Evolutionary conservation across 768 basidiomycete genomes (phyloP).

Genomic region (Suillus discolor): DNA sequence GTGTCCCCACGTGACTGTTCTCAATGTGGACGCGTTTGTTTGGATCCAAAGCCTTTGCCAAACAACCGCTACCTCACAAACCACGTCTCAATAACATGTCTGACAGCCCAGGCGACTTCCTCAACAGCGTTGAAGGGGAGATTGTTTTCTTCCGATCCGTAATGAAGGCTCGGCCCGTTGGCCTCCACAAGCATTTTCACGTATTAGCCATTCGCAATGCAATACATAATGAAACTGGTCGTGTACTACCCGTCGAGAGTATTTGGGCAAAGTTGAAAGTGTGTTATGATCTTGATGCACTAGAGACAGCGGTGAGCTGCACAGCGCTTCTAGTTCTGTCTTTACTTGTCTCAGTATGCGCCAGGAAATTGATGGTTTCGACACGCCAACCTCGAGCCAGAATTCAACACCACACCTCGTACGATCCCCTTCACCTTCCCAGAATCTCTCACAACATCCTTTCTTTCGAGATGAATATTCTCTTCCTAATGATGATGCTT

Average conservation of each 20-base stretch:
- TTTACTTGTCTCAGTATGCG: slow-evolving; percentile 13
- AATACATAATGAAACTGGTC: slow-evolving; percentile 73
- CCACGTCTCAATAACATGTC: slow-evolving; percentile 1
- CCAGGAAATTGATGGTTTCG: slow-evolving; percentile 50
- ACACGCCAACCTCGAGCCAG: slow-evolving; percentile 42
- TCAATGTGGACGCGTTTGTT: slow-evolving; percentile 11
- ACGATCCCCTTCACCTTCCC: slow-evolving; percentile 67
- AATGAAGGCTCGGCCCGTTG: slow-evolving; percentile 81
- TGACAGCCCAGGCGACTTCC: slow-evolving; percentile 42
- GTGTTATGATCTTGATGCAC: slow-evolving; percentile 74
- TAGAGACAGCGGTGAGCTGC: slow-evolving; percentile 67
- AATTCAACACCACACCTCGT: slow-evolving; percentile 49
- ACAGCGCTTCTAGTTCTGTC: slow-evolving; percentile 9
- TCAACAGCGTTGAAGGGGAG: slow-evolving; percentile 79
- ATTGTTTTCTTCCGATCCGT: slow-evolving; percentile 84
- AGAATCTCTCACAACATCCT: slow-evolving; percentile 69
- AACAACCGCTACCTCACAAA: slow-evolving; percentile 19
- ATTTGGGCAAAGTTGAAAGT: slow-evolving; percentile 75
- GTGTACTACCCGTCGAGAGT: slow-evolving; percentile 55
- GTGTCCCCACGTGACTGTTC: neutral
- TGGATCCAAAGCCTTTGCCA: slow-evolving; percentile 21
- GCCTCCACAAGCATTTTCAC: slow-evolving; percentile 83
- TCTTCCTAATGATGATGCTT: slow-evolving; percentile 58
- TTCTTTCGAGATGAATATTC: slow-evolving; percentile 73
- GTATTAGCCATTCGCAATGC: slow-evolving; percentile 71